These are phyloP conservation scores for Globisporangium cystogenes DNA, from an alignment of 352 stramenopile species.

Conservation along the genomic window DNA sequence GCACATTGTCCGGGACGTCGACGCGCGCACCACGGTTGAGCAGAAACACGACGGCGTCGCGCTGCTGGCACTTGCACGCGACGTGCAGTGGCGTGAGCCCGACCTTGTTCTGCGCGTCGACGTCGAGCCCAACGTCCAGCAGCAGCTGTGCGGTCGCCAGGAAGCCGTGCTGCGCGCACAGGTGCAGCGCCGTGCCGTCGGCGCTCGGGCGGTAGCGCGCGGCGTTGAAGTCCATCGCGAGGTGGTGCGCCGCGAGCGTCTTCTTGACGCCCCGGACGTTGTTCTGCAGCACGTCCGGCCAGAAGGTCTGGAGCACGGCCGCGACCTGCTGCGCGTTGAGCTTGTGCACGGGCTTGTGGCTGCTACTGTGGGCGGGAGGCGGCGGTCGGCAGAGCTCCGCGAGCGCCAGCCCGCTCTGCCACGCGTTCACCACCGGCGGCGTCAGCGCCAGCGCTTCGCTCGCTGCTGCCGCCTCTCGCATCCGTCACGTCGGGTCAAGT, in stretches of 20 bases:
- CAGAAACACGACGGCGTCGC: slow-evolving; percentile 28
- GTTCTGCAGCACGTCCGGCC: slow-evolving; percentile 41
- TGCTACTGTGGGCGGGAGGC: too few species aligned
- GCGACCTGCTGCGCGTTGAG: slow-evolving; percentile 37
- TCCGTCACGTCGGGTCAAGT: neutral
- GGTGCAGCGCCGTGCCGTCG: slow-evolving; percentile 39
- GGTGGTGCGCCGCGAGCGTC: slow-evolving; percentile 26
- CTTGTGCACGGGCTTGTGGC: slow-evolving; percentile 6
- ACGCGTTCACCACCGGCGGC: neutral
- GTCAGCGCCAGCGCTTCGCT: too few species aligned
- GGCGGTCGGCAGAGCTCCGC: too few species aligned
- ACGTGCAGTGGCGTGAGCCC: slow-evolving; percentile 50
- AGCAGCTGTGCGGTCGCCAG: slow-evolving; percentile 31
- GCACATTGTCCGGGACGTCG: slow-evolving; percentile 41
- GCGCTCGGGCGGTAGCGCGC: slow-evolving; percentile 30
- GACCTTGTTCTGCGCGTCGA: slow-evolving; percentile 46
- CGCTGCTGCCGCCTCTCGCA: neutral
- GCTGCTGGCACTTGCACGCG: slow-evolving; percentile 44
- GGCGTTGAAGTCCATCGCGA: slow-evolving; percentile 33
- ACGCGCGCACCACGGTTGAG: slow-evolving; percentile 27
- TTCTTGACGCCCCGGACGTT: slow-evolving; percentile 40
- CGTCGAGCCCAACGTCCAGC: slow-evolving; percentile 27
- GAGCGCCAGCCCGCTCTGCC: neutral
- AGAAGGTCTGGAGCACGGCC: slow-evolving; percentile 46
- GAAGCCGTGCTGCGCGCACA: slow-evolving; percentile 55